Evolutionary conservation across 805 yeast species (phyloP), one percentile per base, ranked within the genome.

Genomic region (Barnettozyma populi): DNA sequence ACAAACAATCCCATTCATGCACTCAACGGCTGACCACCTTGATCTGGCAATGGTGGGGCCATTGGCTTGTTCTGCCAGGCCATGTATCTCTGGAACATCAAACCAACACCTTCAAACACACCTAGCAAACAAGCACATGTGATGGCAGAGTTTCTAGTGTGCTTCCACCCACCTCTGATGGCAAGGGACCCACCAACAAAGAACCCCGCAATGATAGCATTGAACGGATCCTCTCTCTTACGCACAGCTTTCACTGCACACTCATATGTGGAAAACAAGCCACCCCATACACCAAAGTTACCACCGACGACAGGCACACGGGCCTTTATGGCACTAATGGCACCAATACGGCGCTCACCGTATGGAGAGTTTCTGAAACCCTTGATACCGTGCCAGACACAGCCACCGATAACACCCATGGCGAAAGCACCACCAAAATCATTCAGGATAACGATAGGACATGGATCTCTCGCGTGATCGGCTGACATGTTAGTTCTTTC

Each of bases 211-310:
- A 92, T 84, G 64, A 94, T 90, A 56, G 97, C 97, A 67, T 94
- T 94, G 87, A 96, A 87, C 7, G 98, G 96, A 68, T 94, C 99
- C 69, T 94, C 99, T 75, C 97, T 88, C 70, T 89, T 86, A 75
- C 99, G 86, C 38, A 94, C 80, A 2, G 92, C 96, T 69, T 92
- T 94, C 41, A 94, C 95, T 14, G 90, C 79, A 75, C 99, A 94
- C 70, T 94, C 99, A 64, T 83, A 94, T 13, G 95, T 85, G 31
- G 97, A 89, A 66, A 94, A 94, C 60, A 94, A 74, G 52, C 99
- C 99, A 76, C 99, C 99, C 99, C 99, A 94, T 36, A 88, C 96
- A 73, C 99, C 99, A 63, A 94, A 92, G 70, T 94, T 94, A 64
- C 99, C 99, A 57, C 99, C 99, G 47, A 92, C 90, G 43, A 92